These are phyloP conservation scores for Pilasporangium apinafurcum DNA, from an alignment of 352 stramenopile species.

Conservation along the genomic window DNA sequence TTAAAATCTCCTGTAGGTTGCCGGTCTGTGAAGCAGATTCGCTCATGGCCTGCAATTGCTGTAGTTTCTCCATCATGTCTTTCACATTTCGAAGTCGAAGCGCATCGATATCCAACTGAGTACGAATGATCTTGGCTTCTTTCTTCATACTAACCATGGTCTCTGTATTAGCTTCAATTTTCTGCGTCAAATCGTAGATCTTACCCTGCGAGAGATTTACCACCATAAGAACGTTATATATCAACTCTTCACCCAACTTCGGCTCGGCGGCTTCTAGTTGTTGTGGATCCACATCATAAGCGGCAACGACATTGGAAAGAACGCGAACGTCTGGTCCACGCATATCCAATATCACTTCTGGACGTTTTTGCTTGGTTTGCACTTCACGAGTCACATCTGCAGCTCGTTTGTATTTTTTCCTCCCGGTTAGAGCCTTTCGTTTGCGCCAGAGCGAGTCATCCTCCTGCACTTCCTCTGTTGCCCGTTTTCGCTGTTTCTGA, in stretches of 20 bases:
- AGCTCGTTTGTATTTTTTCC: conserved; percentile 58
- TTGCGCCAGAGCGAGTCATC: conserved; percentile 83
- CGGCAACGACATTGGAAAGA: conserved; percentile 53
- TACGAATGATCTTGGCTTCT: conserved; percentile 54
- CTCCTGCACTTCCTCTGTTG: conserved; percentile 24
- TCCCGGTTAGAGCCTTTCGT: conserved; percentile 34
- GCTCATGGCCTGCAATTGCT: conserved; percentile 25
- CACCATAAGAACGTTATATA: conserved; percentile 88
- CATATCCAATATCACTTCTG: conserved; percentile 86
- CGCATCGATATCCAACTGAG: conserved; percentile 51
- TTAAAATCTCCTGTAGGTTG: conserved; percentile 33
- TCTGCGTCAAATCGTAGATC: conserved; percentile 73
- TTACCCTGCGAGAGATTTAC: conserved; percentile 78
- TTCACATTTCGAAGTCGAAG: conserved; percentile 44
- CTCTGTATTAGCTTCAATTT: conserved; percentile 44
- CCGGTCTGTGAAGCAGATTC: conserved; percentile 7
- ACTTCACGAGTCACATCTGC: conserved; percentile 54
- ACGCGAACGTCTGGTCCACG: conserved; percentile 77
- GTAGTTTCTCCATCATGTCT: conserved; percentile 35
- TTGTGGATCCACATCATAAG: conserved; percentile 45
- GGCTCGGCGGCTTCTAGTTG: conserved; percentile 38
- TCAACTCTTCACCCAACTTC: conserved; percentile 86
- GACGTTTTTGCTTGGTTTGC: conserved; percentile 35
- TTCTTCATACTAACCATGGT: conserved; percentile 51
- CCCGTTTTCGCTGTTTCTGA: conserved; percentile 14